Percentiles rank a stretch among this genome's conserved stretches.
phyloP scores from a whole-genome alignment of 139 green algal genomes.

The Closterium sp. region DNA sequence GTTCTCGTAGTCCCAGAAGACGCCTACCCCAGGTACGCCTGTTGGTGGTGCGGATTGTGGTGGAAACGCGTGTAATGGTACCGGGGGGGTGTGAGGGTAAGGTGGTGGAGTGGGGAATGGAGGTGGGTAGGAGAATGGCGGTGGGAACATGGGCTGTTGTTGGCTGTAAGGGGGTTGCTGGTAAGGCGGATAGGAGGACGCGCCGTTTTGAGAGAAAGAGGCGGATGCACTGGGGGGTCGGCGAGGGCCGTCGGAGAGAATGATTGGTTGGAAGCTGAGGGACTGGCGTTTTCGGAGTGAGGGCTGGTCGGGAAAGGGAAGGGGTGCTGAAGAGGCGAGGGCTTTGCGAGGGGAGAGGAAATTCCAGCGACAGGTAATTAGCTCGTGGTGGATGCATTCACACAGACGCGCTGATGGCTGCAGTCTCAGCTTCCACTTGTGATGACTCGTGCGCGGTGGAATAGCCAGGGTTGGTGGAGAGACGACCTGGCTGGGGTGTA shows the following conservation, averaged over 20 bases:
- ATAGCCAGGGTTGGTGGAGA: neutral
- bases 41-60: neutral
- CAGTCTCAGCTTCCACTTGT: neutral
- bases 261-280: neutral
- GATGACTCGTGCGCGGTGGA: neutral
- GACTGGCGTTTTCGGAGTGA: no score
- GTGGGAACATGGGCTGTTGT: neutral
- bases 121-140: neutral
- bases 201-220: neutral
- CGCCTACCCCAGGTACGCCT: neutral
- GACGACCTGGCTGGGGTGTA: neutral
- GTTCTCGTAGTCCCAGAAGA: slow-evolving; percentile 49
- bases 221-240: neutral
- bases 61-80: neutral
- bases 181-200: slow-evolving; percentile 13
- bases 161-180: neutral
- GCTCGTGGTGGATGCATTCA: neutral
- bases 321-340: neutral
- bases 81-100: neutral
- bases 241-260: neutral
- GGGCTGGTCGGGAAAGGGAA: neutral
- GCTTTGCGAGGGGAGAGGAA: neutral
- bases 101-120: neutral
- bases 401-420: neutral
- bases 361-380: neutral